Evolutionary conservation across 768 basidiomycete species (phyloP).

Genomic region (Grammothele lineata): DNA sequence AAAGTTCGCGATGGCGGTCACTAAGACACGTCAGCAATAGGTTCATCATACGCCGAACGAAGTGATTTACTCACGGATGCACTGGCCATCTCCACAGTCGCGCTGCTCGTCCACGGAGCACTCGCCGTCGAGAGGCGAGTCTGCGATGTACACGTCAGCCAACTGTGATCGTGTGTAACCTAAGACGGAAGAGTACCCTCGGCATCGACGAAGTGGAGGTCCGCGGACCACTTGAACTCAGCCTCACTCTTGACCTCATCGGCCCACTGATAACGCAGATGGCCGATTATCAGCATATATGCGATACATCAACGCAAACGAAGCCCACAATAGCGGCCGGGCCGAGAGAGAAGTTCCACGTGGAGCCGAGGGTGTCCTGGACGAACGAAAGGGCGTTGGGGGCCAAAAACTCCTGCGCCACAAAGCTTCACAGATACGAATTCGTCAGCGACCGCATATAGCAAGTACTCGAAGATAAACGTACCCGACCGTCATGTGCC

Average conservation of each 20-base stretch:
- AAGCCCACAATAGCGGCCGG: slow-evolving; percentile 40
- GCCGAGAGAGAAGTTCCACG: slow-evolving; percentile 41
- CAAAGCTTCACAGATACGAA: slow-evolving; percentile 1
- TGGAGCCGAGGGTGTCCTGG: slow-evolving; percentile 37
- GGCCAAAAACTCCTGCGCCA: slow-evolving; percentile 38
- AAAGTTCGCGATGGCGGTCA: slow-evolving; percentile 53
- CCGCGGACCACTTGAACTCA: slow-evolving; percentile 24
- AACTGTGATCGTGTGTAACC: not conserved
- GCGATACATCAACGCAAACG: not conserved
- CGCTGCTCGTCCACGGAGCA: slow-evolving; percentile 45
- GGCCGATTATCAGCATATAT: not conserved
- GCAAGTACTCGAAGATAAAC: not conserved
- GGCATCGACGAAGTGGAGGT: slow-evolving; percentile 48
- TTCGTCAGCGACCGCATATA: too few species aligned
- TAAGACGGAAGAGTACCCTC: slow-evolving; percentile 20
- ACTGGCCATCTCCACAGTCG: slow-evolving; percentile 36
- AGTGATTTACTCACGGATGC: slow-evolving; percentile 22
- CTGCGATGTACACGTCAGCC: not conserved
- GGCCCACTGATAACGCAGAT: slow-evolving; percentile 37
- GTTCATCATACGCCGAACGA: too few species aligned
- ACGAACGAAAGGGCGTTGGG: slow-evolving; percentile 45
- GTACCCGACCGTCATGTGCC: slow-evolving; percentile 20
- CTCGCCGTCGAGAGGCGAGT: slow-evolving; percentile 28
- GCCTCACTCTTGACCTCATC: slow-evolving; percentile 38
- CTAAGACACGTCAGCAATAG: slow-evolving; percentile 30